Evolutionary conservation across 345 rosid species (phyloP), one percentile per base, ranked within the genome.

Genomic region (Lumnitzera racemosa): DNA sequence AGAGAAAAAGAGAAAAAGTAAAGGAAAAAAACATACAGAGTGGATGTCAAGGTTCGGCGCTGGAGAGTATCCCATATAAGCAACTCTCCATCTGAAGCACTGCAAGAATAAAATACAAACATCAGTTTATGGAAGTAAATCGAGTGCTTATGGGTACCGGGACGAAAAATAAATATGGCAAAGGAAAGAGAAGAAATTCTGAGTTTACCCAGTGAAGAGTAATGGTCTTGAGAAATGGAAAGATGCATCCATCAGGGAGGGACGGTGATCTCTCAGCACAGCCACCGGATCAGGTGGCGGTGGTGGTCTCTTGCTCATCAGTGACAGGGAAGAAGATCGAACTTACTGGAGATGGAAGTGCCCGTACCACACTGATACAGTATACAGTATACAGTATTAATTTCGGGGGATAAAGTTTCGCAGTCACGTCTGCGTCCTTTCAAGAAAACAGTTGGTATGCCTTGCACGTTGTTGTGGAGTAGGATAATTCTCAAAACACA

Each of bases 81-180:
- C 79, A 94, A 60, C 77, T 90, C 97, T 55, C 99, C 99, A 65
- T 90, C 96, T 11, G 86, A 64, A 27, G 97, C 87, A 61, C 96
- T 91, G 80, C 59, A 71, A 13, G 51, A 63, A 65, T 46, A 14
- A 36, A 36, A 9, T 36, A 36, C 43, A 36, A 20, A 20, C 6
- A 36, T 36, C 43, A 36, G 43, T 36, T 36, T 9, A 36, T 36
- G 43, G 1, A 27, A 36, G 43, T 36, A 36, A 36, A 36, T 9
- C 43, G 1, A 36, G 11, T 36, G 11, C 5, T 36, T 36, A 4
- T 36, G 0, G 1, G 7, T 36, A 36, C 43, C 4, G 20, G 20
- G 20, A 20, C 20, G 12, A 43, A 49, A 47, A 17, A 31, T 46
- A 13, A 2, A 14, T 24, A 55, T 47, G 50, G 51, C 14, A 24